phyloP scores from a whole-genome alignment of 148 eudicot genomes.

The Cornus controversa region DNA sequence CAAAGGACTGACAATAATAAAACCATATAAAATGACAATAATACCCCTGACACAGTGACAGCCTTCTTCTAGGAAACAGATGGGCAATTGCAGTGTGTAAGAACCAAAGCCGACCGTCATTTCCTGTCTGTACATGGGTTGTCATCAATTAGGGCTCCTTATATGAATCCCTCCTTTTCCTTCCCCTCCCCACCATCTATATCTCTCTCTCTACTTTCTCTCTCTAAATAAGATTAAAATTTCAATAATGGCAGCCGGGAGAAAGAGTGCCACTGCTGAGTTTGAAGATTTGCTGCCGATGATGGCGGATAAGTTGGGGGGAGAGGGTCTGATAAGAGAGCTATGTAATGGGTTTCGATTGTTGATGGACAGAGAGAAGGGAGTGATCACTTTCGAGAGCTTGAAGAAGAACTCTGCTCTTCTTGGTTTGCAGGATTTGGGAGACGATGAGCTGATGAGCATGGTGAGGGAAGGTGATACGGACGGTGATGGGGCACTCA shows the following conservation, averaged over 20 bases:
- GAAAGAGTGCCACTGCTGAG: neutral
- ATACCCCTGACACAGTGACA: conserved; percentile 6
- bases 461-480: conserved; percentile 40
- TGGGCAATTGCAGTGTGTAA: conserved; percentile 16
- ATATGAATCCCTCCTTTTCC: conserved; percentile 1
- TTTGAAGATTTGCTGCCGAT: conserved; percentile 33
- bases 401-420: conserved; percentile 33
- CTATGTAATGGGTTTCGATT: conserved; percentile 37
- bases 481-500: conserved; percentile 37
- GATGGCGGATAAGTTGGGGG: conserved; percentile 36
- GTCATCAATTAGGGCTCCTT: conserved; percentile 12
- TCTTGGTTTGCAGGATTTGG: conserved; percentile 35
- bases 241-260: conserved; percentile 2
- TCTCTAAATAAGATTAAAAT: neutral
- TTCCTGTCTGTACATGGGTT: conserved; percentile 19
- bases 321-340: conserved; percentile 41
- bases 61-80: conserved; percentile 18
- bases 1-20: neutral
- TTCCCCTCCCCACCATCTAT: neutral
- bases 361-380: conserved; percentile 34
- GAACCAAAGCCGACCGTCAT: conserved; percentile 24
- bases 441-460: conserved; percentile 33
- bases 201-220: neutral
- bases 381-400: conserved; percentile 38
- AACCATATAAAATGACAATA: neutral